Evolutionary conservation across 768 basidiomycete species (phyloP).

Genomic region (Leccinellum albellum): DNA sequence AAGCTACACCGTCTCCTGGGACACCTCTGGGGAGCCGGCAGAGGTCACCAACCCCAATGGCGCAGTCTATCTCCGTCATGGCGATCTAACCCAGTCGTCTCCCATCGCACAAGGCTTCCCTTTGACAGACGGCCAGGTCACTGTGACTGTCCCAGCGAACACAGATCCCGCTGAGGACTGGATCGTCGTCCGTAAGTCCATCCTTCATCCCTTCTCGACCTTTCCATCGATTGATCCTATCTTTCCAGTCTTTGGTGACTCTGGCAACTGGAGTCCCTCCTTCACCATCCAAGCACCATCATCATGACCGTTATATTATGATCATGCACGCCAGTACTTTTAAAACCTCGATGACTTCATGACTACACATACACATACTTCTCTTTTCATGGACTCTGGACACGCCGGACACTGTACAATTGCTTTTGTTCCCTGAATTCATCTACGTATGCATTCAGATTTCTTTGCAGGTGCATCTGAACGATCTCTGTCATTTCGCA

Average conservation of each 20-base stretch:
- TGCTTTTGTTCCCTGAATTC: constrained; percentile 1
- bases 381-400: constrained; percentile 11
- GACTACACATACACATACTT: constrained; percentile 7
- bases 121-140: constrained; percentile 32
- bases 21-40: constrained; percentile 37
- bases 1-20: constrained; percentile 44
- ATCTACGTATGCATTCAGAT: neutral
- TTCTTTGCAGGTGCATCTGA: neutral
- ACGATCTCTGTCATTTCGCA: constrained; percentile 4
- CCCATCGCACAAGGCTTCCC: constrained; percentile 39
- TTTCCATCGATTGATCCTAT: neutral
- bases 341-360: constrained; percentile 13
- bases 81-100: constrained; percentile 23
- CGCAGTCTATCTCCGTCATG: constrained; percentile 39
- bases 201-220: neutral
- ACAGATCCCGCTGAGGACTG: constrained; percentile 39
- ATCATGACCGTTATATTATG: constrained; percentile 16
- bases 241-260: constrained; percentile 48
- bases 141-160: constrained; percentile 38
- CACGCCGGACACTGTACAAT: constrained; percentile 8
- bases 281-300: constrained; percentile 39
- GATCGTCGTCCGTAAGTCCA: constrained; percentile 41
- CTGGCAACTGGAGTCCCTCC: constrained; percentile 43
- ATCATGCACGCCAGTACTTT: neutral
- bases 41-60: constrained; percentile 49